Percentiles rank a stretch among this genome's conserved stretches.
These are phyloP conservation scores for Lasiosphaeria ovina DNA, from an alignment of 495 filamentous ascomycete genomes.

Conservation along the genomic window DNA sequence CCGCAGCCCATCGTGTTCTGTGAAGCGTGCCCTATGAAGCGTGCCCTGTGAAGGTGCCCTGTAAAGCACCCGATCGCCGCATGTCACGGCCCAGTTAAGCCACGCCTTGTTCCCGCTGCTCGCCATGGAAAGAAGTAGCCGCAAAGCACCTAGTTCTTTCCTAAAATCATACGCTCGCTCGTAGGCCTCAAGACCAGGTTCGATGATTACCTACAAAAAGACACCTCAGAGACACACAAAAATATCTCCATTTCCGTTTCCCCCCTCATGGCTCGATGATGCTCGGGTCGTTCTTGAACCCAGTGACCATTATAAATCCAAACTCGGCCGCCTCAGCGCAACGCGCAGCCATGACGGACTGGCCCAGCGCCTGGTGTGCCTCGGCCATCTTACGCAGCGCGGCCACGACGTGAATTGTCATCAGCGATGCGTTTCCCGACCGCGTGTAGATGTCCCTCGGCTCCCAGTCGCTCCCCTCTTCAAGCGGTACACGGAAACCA, in stretches of 20 bases:
- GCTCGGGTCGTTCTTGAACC: constrained; percentile 34
- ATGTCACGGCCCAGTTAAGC: no score
- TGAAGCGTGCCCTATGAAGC: no score
- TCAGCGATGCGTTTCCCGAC: constrained; percentile 27
- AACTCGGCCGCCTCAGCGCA: constrained; percentile 34
- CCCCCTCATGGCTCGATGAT: neutral
- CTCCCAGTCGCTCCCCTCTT: constrained; percentile 22
- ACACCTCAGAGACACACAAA: no score
- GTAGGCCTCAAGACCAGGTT: no score
- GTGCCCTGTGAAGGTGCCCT: no score
- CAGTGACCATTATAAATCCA: constrained; percentile 41
- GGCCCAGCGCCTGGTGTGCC: constrained; percentile 31
- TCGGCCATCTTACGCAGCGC: constrained; percentile 38
- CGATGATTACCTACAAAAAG: no score
- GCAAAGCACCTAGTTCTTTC: no score
- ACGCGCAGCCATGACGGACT: constrained; percentile 25
- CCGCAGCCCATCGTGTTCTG: no score
- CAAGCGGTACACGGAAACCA: constrained; percentile 34
- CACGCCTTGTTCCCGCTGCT: no score
- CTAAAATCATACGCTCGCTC: no score
- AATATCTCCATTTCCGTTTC: neutral
- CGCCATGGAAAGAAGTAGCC: no score
- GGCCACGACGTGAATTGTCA: constrained; percentile 41
- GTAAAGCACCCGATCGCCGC: no score
- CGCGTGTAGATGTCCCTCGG: constrained; percentile 24